Evolutionary conservation across 2,329 filamentous ascomycete genomes (phyloP).

Genomic region (Colletotrichum melonis): DNA sequence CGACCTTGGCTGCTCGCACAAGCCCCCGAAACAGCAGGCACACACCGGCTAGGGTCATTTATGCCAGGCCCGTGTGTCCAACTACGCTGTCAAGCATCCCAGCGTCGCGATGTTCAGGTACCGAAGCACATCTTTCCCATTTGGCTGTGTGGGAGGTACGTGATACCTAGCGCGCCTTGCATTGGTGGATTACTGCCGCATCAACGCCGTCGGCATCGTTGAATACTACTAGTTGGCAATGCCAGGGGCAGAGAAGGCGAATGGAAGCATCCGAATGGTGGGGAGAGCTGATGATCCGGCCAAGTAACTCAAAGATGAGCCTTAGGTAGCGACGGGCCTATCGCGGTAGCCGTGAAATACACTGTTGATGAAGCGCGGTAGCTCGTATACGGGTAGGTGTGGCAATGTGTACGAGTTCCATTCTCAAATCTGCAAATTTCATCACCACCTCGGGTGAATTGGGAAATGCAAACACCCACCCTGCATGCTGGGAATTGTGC

Average conservation of each 20-base stretch:
- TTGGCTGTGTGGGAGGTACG: conserved; percentile 20
- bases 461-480: conserved; percentile 16
- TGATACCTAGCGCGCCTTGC: conserved; percentile 25
- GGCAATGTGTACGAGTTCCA: not conserved
- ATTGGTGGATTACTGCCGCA: conserved; percentile 27
- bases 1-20: conserved; percentile 11
- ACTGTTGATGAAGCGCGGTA: not conserved
- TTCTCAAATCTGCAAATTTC: conserved; percentile 8
- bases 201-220: conserved; percentile 19
- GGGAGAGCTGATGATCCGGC: conserved; percentile 10
- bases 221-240: not conserved
- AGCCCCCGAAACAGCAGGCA: conserved; percentile 16
- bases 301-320: not conserved
- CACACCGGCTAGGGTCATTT: conserved; percentile 19
- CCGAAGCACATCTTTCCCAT: conserved; percentile 16
- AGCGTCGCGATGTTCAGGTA: conserved; percentile 32
- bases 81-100: not conserved
- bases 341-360: not conserved
- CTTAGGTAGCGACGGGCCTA: not conserved
- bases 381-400: not conserved
- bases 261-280: conserved; percentile 33
- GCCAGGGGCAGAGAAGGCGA: conserved; percentile 24
- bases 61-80: conserved; percentile 29
- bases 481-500: conserved; percentile 9
- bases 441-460: conserved; percentile 4